Evolutionary conservation across 768 basidiomycete genomes (phyloP), one percentile per base, ranked within the genome.

Genomic region (Candolleomyces eurysporus): DNA sequence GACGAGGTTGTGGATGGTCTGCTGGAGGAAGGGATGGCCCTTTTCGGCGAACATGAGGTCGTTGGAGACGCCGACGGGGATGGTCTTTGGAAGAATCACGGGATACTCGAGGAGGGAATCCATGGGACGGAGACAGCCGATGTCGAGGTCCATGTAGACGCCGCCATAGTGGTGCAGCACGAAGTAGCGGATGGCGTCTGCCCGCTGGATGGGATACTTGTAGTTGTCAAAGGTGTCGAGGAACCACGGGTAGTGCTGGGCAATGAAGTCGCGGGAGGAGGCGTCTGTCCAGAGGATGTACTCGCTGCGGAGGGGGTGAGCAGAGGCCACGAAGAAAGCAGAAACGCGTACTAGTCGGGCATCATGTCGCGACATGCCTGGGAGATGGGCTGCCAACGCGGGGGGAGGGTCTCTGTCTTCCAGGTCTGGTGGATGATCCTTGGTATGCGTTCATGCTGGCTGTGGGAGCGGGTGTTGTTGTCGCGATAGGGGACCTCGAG

Each of bases 281-380:
- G 86, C 91, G 73, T 99, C 97, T 14, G 97, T 98, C 97, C 97
- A 99, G 11, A 99, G 82, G 81, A 88, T 95, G 80, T 98, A 97
- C 72, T 98, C 87, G 72, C 96, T 98, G 73, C 8, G 65, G 69
- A 49, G 58, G 42, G 61, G 63, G 53, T 61, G 61, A 61, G 46
- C 56, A 61, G 55, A 57, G 59, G 9, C 30, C 56, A 60, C 46
- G 58, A 59, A 9, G 45, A 46, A 56, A 59, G 39, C 31, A 4
- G 36, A 57, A 21, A 85, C 95, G 36, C 36, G 68, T 72, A 97
- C 96, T 97, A 99, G 82, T 97, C 95, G 6, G 92, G 84, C 88
- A 96, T 95, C 82, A 97, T 88, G 68, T 91, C 86, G 61, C 89
- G 84, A 77, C 97, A 98, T 31, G 80, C 87, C 72, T 92, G 82